These are phyloP conservation scores for Didymella segeticola DNA, from an alignment of 2,329 filamentous ascomycete species.

Conservation along the genomic window DNA sequence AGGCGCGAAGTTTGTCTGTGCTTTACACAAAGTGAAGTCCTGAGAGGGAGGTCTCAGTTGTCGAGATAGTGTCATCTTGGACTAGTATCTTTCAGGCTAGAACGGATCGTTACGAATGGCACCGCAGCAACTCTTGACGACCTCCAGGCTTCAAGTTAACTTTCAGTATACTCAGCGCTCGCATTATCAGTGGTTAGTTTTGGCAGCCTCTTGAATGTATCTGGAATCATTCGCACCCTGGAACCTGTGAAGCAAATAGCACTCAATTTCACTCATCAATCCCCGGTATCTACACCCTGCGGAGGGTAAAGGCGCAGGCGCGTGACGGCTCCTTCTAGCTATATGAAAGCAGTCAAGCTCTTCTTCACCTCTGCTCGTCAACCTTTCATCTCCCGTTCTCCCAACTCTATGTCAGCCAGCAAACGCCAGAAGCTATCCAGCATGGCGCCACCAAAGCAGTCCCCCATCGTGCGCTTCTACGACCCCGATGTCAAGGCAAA, in stretches of 20 bases:
- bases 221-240: neutral
- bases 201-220: neutral
- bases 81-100: conserved; percentile 4
- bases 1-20: neutral
- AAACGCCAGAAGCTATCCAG: conserved; percentile 27
- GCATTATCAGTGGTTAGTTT: neutral
- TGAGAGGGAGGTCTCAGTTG: no score
- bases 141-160: neutral
- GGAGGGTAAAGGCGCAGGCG: neutral
- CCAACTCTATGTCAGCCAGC: conserved; percentile 7
- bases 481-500: conserved; percentile 44
- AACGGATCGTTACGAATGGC: neutral
- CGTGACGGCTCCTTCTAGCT: neutral
- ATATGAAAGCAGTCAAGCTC: neutral
- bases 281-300: neutral
- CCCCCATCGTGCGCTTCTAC: conserved; percentile 56
- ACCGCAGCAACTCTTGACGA: neutral
- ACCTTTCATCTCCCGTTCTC: neutral
- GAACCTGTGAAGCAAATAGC: neutral
- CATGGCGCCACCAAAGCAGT: conserved; percentile 12
- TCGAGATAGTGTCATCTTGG: neutral
- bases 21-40: no score
- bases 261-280: neutral
- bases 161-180: neutral
- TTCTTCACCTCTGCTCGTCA: neutral